These are phyloP conservation scores for Colletotrichum ledebouriae DNA, from an alignment of 2,329 filamentous ascomycete genomes.

Conservation along the genomic window DNA sequence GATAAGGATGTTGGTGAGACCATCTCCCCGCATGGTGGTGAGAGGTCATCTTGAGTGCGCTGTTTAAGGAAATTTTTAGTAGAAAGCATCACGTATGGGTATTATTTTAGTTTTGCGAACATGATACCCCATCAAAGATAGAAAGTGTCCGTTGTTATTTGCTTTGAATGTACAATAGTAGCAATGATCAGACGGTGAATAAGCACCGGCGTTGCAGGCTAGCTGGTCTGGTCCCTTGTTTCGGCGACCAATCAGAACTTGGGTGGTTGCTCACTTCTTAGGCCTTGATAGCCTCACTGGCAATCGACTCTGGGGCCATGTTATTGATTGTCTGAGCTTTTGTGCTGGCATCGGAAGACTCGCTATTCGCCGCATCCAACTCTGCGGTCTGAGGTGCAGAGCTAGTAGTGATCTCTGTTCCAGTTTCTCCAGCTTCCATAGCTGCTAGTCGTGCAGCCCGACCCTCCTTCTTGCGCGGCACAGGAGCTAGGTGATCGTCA, in stretches of 20 bases:
- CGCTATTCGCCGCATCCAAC: slow-evolving; percentile 9
- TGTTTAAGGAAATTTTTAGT: not conserved
- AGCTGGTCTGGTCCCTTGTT: not conserved
- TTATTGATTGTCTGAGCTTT: not conserved
- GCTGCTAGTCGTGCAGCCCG: slow-evolving; percentile 66
- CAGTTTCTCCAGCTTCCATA: slow-evolving; percentile 49
- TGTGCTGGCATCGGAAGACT: not conserved
- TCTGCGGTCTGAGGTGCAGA: slow-evolving; percentile 1
- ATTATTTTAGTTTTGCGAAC: not conserved
- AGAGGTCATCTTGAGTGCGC: slow-evolving; percentile 10
- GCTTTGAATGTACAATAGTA: slow-evolving; percentile 12
- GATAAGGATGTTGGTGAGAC: slow-evolving; percentile 40
- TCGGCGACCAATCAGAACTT: not conserved
- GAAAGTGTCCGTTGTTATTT: slow-evolving; percentile 1
- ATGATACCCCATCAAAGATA: slow-evolving; percentile 14
- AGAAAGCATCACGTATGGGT: not conserved
- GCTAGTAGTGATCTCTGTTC: slow-evolving; percentile 16
- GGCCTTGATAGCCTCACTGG: not conserved
- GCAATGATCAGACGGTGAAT: slow-evolving; percentile 7
- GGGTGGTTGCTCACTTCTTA: not conserved
- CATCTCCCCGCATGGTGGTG: slow-evolving; percentile 31
- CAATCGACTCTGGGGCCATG: not conserved
- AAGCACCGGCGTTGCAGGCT: slow-evolving; percentile 5
- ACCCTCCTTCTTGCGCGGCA: slow-evolving; percentile 68
- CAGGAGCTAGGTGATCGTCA: slow-evolving; percentile 56